Evolutionary conservation across 2,329 filamentous ascomycete species (phyloP).

Genomic region (Fusarium mundagurra): DNA sequence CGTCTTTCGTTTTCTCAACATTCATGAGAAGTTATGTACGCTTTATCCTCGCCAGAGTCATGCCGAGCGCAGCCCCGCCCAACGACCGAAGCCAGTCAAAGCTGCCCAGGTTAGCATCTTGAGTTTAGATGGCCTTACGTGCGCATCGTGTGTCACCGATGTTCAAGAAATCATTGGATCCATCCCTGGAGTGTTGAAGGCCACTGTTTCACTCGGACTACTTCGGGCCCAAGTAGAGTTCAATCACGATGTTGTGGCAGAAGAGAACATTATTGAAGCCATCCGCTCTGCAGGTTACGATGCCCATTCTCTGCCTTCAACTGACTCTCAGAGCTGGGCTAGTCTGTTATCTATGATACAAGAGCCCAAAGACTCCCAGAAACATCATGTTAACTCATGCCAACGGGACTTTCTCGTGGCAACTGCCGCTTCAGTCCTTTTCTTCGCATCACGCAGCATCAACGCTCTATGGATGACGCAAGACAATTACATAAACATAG

Average conservation of each 20-base stretch:
- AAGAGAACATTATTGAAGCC: fast-evolving
- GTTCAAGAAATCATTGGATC: not conserved
- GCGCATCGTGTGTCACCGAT: not conserved
- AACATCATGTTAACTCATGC: not conserved
- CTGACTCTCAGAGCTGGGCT: not conserved
- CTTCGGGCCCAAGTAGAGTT: not conserved
- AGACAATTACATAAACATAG: too few species aligned
- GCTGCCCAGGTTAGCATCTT: not conserved
- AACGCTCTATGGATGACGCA: not conserved
- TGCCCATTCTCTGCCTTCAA: not conserved
- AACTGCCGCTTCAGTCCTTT: not conserved
- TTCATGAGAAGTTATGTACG: not conserved
- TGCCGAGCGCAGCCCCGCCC: not conserved
- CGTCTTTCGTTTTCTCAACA: not conserved
- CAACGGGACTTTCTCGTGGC: not conserved
- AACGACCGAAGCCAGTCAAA: not conserved
- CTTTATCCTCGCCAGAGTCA: not conserved
- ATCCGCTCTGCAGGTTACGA: not conserved
- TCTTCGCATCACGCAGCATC: not conserved
- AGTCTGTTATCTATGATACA: not conserved
- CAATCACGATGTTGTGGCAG: not conserved
- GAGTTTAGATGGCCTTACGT: not conserved
- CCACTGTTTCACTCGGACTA: not conserved
- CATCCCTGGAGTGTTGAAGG: not conserved
- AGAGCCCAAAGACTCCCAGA: not conserved